A percentile compares a stretch with the other conserved stretches of the same genome.
Conservation (phyloP, 1,284 basidiomycete genomes). For the Quambalaria eucalypti region DNA sequence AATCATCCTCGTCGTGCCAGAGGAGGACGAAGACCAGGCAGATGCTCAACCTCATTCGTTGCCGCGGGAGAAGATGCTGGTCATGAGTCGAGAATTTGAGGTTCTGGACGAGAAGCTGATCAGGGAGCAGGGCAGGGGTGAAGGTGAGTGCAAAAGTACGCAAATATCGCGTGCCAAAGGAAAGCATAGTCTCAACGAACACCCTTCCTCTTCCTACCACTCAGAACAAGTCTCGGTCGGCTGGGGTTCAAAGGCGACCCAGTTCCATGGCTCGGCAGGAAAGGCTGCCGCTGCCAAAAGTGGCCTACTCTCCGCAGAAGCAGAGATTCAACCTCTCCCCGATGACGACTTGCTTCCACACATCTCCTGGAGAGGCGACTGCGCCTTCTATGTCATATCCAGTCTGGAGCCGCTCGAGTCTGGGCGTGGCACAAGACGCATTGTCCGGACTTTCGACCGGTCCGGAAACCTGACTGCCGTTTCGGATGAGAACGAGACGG, state of each 20-base stretch:
- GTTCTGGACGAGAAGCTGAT: slow-evolving; percentile 70
- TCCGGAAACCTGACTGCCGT: slow-evolving; percentile 70
- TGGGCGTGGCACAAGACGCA: slow-evolving; percentile 52
- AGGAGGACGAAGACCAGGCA: neutral
- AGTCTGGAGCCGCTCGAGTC: slow-evolving; percentile 52
- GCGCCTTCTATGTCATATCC: slow-evolving; percentile 76
- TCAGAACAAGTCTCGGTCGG: slow-evolving; percentile 71
- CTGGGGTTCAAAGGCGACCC: slow-evolving; percentile 94
- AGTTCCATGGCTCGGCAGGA: slow-evolving; percentile 92
- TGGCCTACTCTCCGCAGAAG: slow-evolving; percentile 52
- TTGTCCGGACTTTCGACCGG: slow-evolving; percentile 58
- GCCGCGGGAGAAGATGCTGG: slow-evolving; percentile 59
- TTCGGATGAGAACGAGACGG: slow-evolving; percentile 65
- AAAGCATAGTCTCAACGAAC: neutral
- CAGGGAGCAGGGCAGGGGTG: slow-evolving; percentile 69
- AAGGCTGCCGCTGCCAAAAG: slow-evolving; percentile 63
- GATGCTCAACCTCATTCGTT: too few species aligned
- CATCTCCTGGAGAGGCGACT: slow-evolving; percentile 89
- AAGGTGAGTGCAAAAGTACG: slow-evolving; percentile 60
- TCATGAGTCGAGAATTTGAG: slow-evolving; percentile 84
- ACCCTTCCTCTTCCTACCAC: neutral
- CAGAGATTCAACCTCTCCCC: slow-evolving; percentile 46
- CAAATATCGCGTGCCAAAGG: too few species aligned
- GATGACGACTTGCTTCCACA: slow-evolving; percentile 67
- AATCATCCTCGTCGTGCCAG: slow-evolving; percentile 55